These are phyloP conservation scores for Lumnitzera racemosa DNA, from an alignment of 345 rosid genomes.

Conservation along the genomic window DNA sequence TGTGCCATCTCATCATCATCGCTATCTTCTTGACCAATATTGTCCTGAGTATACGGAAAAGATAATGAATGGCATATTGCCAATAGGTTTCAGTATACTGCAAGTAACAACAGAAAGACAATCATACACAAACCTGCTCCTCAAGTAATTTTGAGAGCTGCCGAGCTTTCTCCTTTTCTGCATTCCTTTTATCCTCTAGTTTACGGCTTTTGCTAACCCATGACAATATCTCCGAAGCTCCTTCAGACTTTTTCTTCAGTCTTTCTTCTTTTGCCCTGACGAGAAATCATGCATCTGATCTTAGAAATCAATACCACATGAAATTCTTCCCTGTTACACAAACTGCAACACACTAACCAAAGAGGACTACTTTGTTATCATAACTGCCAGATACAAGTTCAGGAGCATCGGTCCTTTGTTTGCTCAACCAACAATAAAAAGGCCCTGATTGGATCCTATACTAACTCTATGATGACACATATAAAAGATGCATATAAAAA, in stretches of 20 bases:
- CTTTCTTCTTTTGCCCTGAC: conserved; percentile 85
- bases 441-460: too few species aligned
- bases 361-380: too few species aligned
- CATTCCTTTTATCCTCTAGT: conserved; percentile 61
- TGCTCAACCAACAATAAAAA: too few species aligned
- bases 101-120: conserved; percentile 9
- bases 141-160: conserved; percentile 76
- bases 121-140: conserved; percentile 59
- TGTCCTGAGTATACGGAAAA: conserved; percentile 44
- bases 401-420: neutral
- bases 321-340: neutral
- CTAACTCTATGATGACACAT: too few species aligned
- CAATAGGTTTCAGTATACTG: conserved; percentile 3
- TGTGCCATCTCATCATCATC: conserved; percentile 60
- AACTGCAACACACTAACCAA: neutral
- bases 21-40: conserved; percentile 50
- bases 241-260: conserved; percentile 51
- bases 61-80: conserved; percentile 7
- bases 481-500: too few species aligned
- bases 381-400: neutral
- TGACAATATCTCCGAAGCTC: conserved; percentile 50
- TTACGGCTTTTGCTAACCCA: conserved; percentile 81
- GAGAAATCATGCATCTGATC: neutral
- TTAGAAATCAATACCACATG: neutral
- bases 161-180: conserved; percentile 70